Base-by-base conservation (phyloP, 1,284 basidiomycete species). In the Sanghuangporus weigelae region DNA sequence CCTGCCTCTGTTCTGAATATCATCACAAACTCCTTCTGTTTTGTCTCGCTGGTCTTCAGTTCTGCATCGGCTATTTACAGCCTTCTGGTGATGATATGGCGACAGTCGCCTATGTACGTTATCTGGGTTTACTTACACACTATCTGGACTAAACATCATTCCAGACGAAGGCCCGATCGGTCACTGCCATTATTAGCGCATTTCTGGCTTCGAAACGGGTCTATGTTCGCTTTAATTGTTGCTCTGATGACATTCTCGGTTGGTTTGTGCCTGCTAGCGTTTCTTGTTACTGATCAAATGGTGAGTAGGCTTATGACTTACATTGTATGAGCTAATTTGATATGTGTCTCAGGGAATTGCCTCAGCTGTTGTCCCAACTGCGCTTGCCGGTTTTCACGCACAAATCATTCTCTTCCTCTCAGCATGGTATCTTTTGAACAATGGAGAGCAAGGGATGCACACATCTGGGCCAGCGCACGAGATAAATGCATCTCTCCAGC, bases 1-100 rank as follows among this genome's bases (percentile, higher is more conserved):
- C 19, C 31, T 21, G 23, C 16, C 19, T 55, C 60, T 19, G 16
- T 14, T n/a, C 5, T 61, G 46, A 36, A 19, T n/a, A 26, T 4
- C 7, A 46, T 48, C 8, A 54, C 53, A 38, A 61, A 61, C 36
- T 31, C 21, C 0, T 21, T 61, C 12, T 61, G 60, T 51, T 44
- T 61, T 21, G 44, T 44, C 14, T 61, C 60, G 14, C 60, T 61
- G 7, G 49, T 55, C 38, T 61, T 61, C 60, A 61, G 60, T 35
- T 42, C 36, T 2, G 60, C 51, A 44, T 61, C 60, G 16, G 60
- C 60, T 12, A 31, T 56, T 6, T 48, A 61, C 36, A 61, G 60
- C 39, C 53, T 61, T 14, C 50, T 61, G 19, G 31, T 48, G 7
- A 61, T 61, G 60, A 55, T 38, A 19, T 61, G 60, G 60, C 35